phyloP scores from a whole-genome alignment of 208 protist genomes.

The Trypanosoma congolense region DNA sequence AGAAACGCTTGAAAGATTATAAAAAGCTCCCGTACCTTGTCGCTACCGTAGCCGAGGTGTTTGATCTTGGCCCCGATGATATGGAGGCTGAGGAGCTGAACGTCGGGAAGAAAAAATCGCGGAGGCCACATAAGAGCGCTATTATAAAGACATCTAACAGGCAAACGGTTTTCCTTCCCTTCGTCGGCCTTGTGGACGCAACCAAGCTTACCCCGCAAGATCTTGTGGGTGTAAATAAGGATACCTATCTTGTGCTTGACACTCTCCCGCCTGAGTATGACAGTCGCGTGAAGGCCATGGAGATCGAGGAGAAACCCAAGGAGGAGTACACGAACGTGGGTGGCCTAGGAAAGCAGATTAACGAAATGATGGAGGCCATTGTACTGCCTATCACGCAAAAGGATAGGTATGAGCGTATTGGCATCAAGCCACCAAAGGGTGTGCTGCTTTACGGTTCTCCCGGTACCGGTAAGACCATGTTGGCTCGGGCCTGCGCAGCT shows the following conservation, averaged over 20 bases:
- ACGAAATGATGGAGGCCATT: constrained; percentile 98
- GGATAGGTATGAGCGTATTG: constrained; percentile 97
- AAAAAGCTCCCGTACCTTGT: constrained; percentile 87
- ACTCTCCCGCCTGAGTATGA: constrained; percentile 99
- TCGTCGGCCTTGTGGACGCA: constrained; percentile 98
- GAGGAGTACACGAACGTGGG: constrained; percentile 99
- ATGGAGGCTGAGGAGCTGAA: constrained; percentile 70
- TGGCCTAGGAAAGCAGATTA: constrained; percentile 99
- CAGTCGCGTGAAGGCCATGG: constrained; percentile 99
- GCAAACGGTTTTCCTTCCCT: constrained; percentile 99
- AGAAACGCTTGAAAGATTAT: constrained; percentile 75
- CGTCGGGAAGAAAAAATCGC: constrained; percentile 52
- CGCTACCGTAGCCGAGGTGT: constrained; percentile 78
- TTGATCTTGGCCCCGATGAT: constrained; percentile 78
- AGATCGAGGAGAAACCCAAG: constrained; percentile 99
- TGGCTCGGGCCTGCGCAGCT: constrained; percentile 98
- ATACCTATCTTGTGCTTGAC: constrained; percentile 99
- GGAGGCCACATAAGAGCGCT: constrained; percentile 92
- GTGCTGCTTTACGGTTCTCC: constrained; percentile 97
- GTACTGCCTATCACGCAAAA: constrained; percentile 99
- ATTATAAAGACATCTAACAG: constrained; percentile 99
- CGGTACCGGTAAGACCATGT: constrained; percentile 97
- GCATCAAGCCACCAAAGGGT: constrained; percentile 99
- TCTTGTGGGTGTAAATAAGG: constrained; percentile 99
- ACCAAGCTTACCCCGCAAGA: constrained; percentile 97